phyloP scores from a whole-genome alignment of 148 eudicot species.

The Camellia japonica region DNA sequence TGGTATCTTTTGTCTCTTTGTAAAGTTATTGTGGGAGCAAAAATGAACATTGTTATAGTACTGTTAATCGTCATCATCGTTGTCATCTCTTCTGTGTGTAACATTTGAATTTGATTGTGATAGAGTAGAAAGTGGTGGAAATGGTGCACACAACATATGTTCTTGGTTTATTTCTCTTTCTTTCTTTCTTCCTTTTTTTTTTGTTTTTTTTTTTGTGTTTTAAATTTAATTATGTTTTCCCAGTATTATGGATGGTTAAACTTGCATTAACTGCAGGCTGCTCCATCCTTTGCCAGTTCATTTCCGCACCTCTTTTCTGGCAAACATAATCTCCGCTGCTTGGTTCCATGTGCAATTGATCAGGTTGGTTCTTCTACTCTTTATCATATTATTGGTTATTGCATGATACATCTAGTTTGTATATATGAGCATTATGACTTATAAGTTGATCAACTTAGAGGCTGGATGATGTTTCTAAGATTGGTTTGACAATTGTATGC shows the following conservation, averaged over 20 bases:
- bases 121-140: not conserved
- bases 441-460: not conserved
- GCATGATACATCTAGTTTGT: not conserved
- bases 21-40: too few species aligned
- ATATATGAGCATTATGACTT: not conserved
- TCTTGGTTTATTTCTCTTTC: not conserved
- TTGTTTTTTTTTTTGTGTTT: too few species aligned
- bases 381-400: not conserved
- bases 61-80: not conserved
- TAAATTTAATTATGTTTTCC: not conserved
- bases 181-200: not conserved
- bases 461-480: slow-evolving; percentile 10
- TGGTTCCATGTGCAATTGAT: slow-evolving; percentile 98
- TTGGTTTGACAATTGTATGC: not conserved
- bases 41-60: too few species aligned
- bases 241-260: not conserved
- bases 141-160: not conserved
- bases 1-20: not conserved
- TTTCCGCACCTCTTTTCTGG: slow-evolving; percentile 86
- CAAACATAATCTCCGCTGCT: slow-evolving; percentile 75
- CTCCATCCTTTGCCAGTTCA: slow-evolving; percentile 91
- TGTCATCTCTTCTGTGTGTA: not conserved
- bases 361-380: slow-evolving; percentile 54
- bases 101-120: not conserved
- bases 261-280: slow-evolving; percentile 61